phyloP scores from a whole-genome alignment of 2,329 filamentous ascomycete genomes.

The Cercospora sp. region DNA sequence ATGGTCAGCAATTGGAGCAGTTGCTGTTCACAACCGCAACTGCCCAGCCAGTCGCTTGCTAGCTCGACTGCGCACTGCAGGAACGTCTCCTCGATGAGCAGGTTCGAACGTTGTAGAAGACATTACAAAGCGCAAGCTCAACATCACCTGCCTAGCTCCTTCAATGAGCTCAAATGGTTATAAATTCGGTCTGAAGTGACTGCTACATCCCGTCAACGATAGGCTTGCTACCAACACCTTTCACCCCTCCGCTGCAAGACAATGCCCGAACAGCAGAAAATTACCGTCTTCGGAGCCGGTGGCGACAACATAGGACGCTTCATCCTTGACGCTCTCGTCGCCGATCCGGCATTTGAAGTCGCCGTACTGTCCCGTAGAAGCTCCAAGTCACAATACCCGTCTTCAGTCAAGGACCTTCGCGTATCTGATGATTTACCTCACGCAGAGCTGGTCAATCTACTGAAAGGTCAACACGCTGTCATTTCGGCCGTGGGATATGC shows the following conservation, averaged over 20 bases:
- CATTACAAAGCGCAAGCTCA: not conserved
- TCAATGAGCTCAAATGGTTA: not conserved
- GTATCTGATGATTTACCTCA: constrained; percentile 25
- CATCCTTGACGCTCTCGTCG: constrained; percentile 22
- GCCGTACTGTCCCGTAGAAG: constrained; percentile 21
- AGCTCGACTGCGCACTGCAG: not conserved
- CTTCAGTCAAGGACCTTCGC: constrained; percentile 13
- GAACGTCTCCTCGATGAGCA: not conserved
- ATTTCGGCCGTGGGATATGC: constrained; percentile 37
- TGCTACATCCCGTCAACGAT: not conserved
- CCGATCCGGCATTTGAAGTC: constrained; percentile 17
- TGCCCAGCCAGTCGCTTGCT: not conserved
- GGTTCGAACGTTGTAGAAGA: not conserved
- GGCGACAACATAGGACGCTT: constrained; percentile 25
- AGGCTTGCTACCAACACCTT: not conserved
- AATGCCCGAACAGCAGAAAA: constrained; percentile 6
- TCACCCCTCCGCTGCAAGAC: not conserved
- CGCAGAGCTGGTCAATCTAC: constrained; percentile 29
- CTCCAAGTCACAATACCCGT: constrained; percentile 22
- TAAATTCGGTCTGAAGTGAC: not conserved
- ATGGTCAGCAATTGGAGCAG: not conserved
- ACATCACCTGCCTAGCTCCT: not conserved
- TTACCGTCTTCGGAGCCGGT: constrained; percentile 26
- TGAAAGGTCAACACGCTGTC: constrained; percentile 42
- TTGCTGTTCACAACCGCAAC: not conserved